Evolutionary conservation across 495 filamentous ascomycete genomes (phyloP).

Genomic region (Pseudotulostoma volvatum): DNA sequence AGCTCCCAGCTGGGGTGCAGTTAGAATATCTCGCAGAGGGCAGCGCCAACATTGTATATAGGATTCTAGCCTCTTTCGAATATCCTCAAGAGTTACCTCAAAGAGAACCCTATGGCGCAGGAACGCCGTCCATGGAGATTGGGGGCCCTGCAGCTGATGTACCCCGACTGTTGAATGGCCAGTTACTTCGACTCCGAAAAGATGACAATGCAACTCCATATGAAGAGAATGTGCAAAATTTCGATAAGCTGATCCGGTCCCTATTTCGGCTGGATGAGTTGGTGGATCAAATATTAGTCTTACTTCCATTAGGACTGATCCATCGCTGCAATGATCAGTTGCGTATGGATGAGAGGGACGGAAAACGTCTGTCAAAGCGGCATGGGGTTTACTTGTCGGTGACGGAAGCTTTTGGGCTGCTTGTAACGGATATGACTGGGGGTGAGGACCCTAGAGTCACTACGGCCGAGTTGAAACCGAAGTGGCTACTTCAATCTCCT

Average conservation of each 20-base stretch:
- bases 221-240: slow-evolving; percentile 38
- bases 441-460: slow-evolving; percentile 20
- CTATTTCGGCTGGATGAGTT: slow-evolving; percentile 41
- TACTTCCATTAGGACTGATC: slow-evolving; percentile 30
- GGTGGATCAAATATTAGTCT: slow-evolving; percentile 41
- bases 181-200: slow-evolving; percentile 52
- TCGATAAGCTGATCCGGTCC: slow-evolving; percentile 38
- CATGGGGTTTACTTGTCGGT: slow-evolving; percentile 42
- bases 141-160: neutral
- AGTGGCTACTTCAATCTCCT: slow-evolving; percentile 80
- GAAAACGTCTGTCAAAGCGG: slow-evolving; percentile 27
- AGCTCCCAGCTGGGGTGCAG: slow-evolving; percentile 26
- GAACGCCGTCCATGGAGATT: slow-evolving; percentile 10
- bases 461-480: slow-evolving; percentile 75
- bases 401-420: slow-evolving; percentile 43
- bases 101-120: neutral
- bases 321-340: slow-evolving; percentile 37
- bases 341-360: slow-evolving; percentile 14
- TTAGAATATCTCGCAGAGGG: slow-evolving; percentile 47
- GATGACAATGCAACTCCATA: slow-evolving; percentile 37
- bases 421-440: slow-evolving; percentile 70
- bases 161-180: slow-evolving; percentile 20
- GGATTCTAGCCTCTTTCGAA: slow-evolving; percentile 23
- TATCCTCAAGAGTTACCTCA: slow-evolving; percentile 1
- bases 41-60: slow-evolving; percentile 56